These are phyloP conservation scores for Styphnolobium japonicum DNA, from an alignment of 306 rosid genomes.

Conservation along the genomic window DNA sequence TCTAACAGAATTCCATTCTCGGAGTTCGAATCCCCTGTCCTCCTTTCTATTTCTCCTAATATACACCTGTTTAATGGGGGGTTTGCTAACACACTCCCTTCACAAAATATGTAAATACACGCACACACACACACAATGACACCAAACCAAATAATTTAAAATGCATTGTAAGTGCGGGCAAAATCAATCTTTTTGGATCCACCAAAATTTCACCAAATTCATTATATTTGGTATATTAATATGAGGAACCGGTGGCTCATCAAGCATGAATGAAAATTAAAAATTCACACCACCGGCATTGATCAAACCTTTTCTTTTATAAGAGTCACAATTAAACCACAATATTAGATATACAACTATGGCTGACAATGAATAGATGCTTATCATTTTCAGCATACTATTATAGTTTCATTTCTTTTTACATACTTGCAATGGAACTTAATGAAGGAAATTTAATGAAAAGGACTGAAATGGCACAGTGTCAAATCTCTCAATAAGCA, in stretches of 20 bases:
- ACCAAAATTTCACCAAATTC: background rate
- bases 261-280: background rate
- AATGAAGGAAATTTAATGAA: background rate
- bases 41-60: too few species aligned
- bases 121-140: background rate
- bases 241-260: background rate
- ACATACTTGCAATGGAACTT: background rate
- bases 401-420: background rate
- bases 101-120: too few species aligned
- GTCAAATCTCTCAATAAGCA: background rate
- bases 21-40: too few species aligned
- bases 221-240: background rate
- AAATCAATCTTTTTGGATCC: background rate
- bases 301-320: background rate
- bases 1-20: too few species aligned
- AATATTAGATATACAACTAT: background rate
- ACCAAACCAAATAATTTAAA: background rate
- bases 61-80: too few species aligned
- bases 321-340: background rate
- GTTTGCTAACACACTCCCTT: too few species aligned
- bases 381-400: background rate
- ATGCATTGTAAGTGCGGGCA: background rate
- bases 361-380: background rate
- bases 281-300: background rate
- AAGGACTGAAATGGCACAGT: background rate